phyloP scores from a whole-genome alignment of 768 basidiomycete species.

The Panaeolus cyanescens region DNA sequence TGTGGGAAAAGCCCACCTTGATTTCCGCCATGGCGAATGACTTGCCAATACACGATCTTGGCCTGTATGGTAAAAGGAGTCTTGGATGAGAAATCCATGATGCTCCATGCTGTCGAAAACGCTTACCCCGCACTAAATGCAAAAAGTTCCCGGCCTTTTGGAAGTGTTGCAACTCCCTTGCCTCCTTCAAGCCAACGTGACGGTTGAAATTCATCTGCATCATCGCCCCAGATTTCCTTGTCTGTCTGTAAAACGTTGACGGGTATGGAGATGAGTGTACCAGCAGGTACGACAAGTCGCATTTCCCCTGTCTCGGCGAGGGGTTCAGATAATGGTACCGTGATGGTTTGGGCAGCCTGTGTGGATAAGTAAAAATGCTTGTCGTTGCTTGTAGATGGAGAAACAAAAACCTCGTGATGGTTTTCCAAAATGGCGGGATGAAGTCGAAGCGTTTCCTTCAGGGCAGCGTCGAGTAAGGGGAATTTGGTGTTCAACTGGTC shows the following conservation, averaged over 20 bases:
- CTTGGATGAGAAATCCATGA: neutral
- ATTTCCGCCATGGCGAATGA: conserved; percentile 61
- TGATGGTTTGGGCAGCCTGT: conserved; percentile 52
- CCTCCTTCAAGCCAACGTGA: conserved; percentile 58
- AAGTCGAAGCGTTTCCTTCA: conserved; percentile 63
- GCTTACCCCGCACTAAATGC: conserved; percentile 62
- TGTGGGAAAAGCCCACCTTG: conserved; percentile 40
- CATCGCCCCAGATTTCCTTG: conserved; percentile 56
- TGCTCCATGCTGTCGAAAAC: neutral
- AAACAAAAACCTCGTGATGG: conserved; percentile 52
- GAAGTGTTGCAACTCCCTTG: conserved; percentile 16
- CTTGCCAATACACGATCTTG: conserved; percentile 61
- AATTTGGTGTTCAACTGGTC: conserved; percentile 50
- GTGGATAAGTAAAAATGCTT: conserved; percentile 2
- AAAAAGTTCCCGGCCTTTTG: conserved; percentile 45
- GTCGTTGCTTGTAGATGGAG: neutral
- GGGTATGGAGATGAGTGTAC: conserved; percentile 55
- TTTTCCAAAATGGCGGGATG: conserved; percentile 67
- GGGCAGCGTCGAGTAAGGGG: conserved; percentile 59
- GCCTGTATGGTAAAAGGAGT: conserved; percentile 33
- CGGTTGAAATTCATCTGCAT: conserved; percentile 58
- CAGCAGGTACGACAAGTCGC: conserved; percentile 54
- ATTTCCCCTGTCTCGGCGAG: conserved; percentile 43
- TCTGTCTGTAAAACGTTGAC: conserved; percentile 61
- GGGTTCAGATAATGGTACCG: conserved; percentile 56